A percentile compares a stretch with the other conserved stretches of the same genome.
phyloP scores from a whole-genome alignment of 208 protist species.

The Wallacemonas sp. region DNA sequence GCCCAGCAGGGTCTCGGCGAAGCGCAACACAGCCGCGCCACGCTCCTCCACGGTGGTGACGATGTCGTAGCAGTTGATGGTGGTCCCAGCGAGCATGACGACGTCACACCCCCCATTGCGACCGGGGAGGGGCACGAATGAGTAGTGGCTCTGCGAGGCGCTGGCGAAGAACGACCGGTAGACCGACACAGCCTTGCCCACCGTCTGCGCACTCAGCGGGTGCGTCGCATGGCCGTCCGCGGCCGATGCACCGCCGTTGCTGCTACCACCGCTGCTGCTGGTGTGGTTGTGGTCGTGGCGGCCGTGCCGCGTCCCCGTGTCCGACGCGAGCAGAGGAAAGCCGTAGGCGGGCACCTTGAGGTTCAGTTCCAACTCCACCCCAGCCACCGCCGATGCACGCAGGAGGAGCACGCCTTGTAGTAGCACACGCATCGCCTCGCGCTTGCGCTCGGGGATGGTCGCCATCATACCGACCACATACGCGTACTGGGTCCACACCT shows the following conservation, averaged over 20 bases:
- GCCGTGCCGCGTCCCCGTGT: constrained; percentile 36
- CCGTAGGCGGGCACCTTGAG: constrained; percentile 76
- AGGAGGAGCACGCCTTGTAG: constrained; percentile 79
- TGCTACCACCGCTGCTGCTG: background rate
- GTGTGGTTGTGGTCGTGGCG: constrained; percentile 6
- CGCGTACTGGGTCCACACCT: constrained; percentile 85
- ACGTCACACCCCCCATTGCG: constrained; percentile 84
- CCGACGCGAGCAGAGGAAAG: constrained; percentile 75
- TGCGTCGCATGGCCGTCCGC: constrained; percentile 17
- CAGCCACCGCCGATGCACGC: constrained; percentile 67
- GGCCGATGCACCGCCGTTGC: constrained; percentile 2
- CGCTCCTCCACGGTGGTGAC: constrained; percentile 56
- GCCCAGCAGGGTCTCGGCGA: constrained; percentile 78
- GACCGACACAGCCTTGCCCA: constrained; percentile 52
- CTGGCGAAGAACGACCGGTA: constrained; percentile 76
- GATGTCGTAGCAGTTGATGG: constrained; percentile 73
- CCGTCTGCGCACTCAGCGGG: constrained; percentile 59
- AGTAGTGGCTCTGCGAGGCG: constrained; percentile 55
- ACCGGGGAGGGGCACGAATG: constrained; percentile 62
- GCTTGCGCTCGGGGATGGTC: constrained; percentile 68
- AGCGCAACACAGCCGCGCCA: constrained; percentile 36
- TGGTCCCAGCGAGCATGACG: constrained; percentile 59
- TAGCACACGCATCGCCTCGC: constrained; percentile 73
- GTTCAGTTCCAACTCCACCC: constrained; percentile 68
- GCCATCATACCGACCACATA: constrained; percentile 50